A percentile compares a stretch with the other conserved stretches of the same genome.
These are phyloP conservation scores for Pichia sp. DNA, from an alignment of 1,139 yeast species.

Conservation along the genomic window DNA sequence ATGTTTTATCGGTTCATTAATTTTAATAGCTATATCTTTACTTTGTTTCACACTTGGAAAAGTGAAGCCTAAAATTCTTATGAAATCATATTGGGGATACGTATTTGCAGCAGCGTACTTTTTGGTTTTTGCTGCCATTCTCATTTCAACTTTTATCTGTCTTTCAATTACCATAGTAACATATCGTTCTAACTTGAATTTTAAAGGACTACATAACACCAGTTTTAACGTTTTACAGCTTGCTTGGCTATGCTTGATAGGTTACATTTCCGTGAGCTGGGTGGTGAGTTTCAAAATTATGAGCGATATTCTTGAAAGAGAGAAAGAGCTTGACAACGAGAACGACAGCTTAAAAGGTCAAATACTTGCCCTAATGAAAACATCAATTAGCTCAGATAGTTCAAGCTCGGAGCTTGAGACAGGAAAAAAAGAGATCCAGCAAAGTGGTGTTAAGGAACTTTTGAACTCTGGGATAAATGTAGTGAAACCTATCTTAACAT, in stretches of 20 bases:
- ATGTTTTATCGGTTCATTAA: constrained; percentile 11
- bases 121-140: neutral
- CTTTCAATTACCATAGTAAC: constrained; percentile 4
- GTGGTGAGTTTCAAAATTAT: neutral
- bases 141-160: neutral
- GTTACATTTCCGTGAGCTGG: constrained; percentile 7
- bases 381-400: neutral
- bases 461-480: neutral
- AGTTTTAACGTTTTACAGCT: constrained; percentile 11
- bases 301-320: neutral
- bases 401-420: neutral
- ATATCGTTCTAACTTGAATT: constrained; percentile 7
- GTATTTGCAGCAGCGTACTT: neutral
- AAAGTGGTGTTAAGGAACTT: neutral
- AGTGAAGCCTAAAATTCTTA: neutral
- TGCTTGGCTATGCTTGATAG: constrained; percentile 1
- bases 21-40: neutral
- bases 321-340: neutral
- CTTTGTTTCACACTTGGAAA: neutral
- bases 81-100: neutral
- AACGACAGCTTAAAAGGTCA: constrained; percentile 1
- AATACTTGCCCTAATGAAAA: neutral
- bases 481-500: neutral
- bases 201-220: constrained; percentile 10
- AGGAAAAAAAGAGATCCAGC: neutral